Evolutionary conservation across 371 early-diverging fungal species (phyloP).

Genomic region (Lichtheimia ornata): DNA sequence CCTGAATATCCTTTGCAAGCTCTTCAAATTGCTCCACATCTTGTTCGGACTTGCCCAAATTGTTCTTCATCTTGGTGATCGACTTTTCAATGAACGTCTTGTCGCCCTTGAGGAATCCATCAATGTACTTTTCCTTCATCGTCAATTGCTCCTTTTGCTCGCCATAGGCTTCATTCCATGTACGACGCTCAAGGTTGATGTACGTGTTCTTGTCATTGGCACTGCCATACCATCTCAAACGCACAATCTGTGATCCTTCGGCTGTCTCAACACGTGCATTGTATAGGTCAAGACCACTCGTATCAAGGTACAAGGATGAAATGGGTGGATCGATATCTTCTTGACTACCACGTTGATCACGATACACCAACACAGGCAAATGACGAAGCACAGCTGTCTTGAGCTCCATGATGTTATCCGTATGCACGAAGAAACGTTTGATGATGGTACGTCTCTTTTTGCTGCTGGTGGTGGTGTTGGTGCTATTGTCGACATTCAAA

Average conservation of each 20-base stretch:
- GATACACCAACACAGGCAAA: conserved; percentile 95
- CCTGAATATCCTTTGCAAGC: conserved; percentile 83
- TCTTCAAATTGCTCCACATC: conserved; percentile 75
- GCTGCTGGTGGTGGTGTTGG: conserved; percentile 5
- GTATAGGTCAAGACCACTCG: conserved; percentile 89
- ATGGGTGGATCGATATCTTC: conserved; percentile 87
- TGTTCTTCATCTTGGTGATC: conserved; percentile 80
- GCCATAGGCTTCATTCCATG: conserved; percentile 97
- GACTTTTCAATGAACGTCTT: conserved; percentile 73
- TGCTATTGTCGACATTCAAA: conserved; percentile 34
- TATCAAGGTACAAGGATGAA: conserved; percentile 96
- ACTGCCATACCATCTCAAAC: conserved; percentile 92
- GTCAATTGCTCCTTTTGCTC: conserved; percentile 96
- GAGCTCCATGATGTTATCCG: conserved; percentile 96
- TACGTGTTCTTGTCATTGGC: conserved; percentile 53
- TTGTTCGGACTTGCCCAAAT: conserved; percentile 70
- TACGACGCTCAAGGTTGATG: conserved; percentile 97
- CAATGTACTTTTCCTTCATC: conserved; percentile 94
- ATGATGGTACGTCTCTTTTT: conserved; percentile 27
- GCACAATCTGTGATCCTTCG: conserved; percentile 90
- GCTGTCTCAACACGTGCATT: conserved; percentile 88
- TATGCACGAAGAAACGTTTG: conserved; percentile 95
- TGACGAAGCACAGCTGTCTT: conserved; percentile 92
- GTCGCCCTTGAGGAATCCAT: conserved; percentile 81
- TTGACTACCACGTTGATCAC: conserved; percentile 65